Base-by-base conservation (phyloP, 148 eudicot genomes). In the Rhododendron vialii region DNA sequence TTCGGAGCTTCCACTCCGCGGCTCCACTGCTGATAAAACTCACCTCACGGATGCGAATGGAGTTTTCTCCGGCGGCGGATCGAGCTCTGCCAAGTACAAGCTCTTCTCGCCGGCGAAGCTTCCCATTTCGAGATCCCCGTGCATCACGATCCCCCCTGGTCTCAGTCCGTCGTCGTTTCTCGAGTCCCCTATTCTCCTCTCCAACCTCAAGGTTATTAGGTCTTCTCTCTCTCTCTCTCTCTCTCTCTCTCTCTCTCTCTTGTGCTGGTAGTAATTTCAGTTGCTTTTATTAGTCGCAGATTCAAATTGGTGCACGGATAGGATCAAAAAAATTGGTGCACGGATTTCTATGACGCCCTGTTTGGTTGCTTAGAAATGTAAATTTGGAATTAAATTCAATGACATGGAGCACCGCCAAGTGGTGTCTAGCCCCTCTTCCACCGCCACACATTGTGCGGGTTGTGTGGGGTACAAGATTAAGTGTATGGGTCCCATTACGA, bases 151-250 rank as follows among this genome's bases (percentile, higher is more conserved):
- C 18, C 98, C 98, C 10, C 96, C 98, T 18, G 95, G 94, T 8
- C 96, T 94, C 87, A 97, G 98, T 82, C 98, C 99, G 30, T 89
- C 96, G 4, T 95, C 99, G 47, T 97, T 97, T 86, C 95, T 97
- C 82, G 99, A 97, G 5, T 97, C 99, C n/a, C 98, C 99, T 33
- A 95, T 95, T 77, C 92, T 97, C 26, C 96, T 97, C 81, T 92
- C 99, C 85, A 94, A 97, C 87, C 90, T 97, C 73, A 95, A 97
- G 98, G 99, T 95, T 61, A n/a, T n/a, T 43, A 63, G 38, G 51
- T 83, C 74, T 73, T 59, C 71, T 13, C 35, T 41, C 41, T 33
- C 69, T 38, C n/a, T 20, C 73, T 59, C 6, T 83, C 22, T 50
- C 13, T 3, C 17, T 1, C 5, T 10, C 53, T 12, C 53, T 12